Conservation (phyloP, 192 early-diverging fungal species). For the Coemansia sp. region DNA sequence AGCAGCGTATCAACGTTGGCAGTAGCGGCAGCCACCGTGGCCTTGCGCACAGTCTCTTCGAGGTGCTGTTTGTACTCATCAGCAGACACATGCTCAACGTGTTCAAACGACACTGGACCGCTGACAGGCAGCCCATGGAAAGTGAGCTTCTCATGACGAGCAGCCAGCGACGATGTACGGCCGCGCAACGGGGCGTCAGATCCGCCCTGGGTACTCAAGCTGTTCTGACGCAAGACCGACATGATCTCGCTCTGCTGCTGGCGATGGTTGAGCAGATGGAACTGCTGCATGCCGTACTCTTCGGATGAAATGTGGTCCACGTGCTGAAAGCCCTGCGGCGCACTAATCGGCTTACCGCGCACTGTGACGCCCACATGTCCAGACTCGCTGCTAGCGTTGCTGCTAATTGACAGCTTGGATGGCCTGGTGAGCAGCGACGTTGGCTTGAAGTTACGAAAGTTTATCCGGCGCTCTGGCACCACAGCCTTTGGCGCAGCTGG, state of each 20-base stretch:
- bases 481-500: background rate
- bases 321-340: slow-evolving; percentile 41
- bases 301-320: slow-evolving; percentile 43
- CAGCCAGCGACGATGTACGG: slow-evolving; percentile 6
- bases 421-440: slow-evolving; percentile 38
- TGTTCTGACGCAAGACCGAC: slow-evolving; percentile 36
- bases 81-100: slow-evolving; percentile 49
- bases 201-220: background rate
- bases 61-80: slow-evolving; percentile 42
- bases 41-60: slow-evolving; percentile 9
- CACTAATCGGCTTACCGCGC: slow-evolving; percentile 37
- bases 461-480: slow-evolving; percentile 24
- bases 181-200: slow-evolving; percentile 2
- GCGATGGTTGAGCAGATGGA: slow-evolving; percentile 50
- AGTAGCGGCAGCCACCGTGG: background rate
- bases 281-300: slow-evolving; percentile 45
- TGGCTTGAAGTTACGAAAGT: slow-evolving; percentile 46
- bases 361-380: slow-evolving; percentile 8
- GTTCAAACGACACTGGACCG: slow-evolving; percentile 46
- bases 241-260: slow-evolving; percentile 49
- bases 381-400: background rate
- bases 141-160: slow-evolving; percentile 27
- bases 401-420: slow-evolving; percentile 19
- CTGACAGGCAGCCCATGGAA: slow-evolving; percentile 46
- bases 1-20: slow-evolving; percentile 12